Base-by-base conservation (phyloP, 345 rosid genomes). In the Heritiera littoralis region DNA sequence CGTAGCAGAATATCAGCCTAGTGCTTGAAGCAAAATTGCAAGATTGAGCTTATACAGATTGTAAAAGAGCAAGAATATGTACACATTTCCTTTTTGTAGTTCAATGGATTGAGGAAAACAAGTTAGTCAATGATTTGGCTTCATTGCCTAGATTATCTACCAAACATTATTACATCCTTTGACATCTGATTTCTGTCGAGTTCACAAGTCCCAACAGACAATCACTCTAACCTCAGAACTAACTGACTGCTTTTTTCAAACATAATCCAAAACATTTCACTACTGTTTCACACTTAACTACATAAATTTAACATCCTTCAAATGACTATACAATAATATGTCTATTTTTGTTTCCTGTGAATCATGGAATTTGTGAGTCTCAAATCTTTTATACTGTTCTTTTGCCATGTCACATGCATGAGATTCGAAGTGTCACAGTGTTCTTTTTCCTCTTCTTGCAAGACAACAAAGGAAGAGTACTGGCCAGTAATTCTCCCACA, bases 401-500 rank as follows among this genome's bases (percentile, higher is more conserved):
- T 72, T 72, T 54, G 28, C 76, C 76, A 18, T 9, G 63, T 52
- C 48, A 54, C 10, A 54, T 54, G 63, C 40, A 54, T 48, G 54
- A 54, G 63, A 54, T 72, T 72, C 32, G 13, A 46, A 52, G 9
- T 52, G 75, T 52, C 46, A 72, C 9, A 35, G 30, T 32, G 46
- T 52, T 72, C 75, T 15, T 15, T 52, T 72, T 72, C 63, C 76
- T 54, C 48, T 18, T 72, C 76, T 72, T 54, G 17, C 63, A 72
- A 72, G 63, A 72, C 63, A 72, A 54, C 48, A 54, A 72, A 72
- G 17, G 76, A 54, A 54, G 76, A 72, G 63, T 30, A 71, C 14
- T 2, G 35, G 75, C 51, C 46, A 72, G 41, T 52, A 54, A 54
- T 72, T 35, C 43, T 54, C 48, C 48, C 6, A 32, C 43, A 30